These are phyloP conservation scores for Monilinia fructigena DNA, from an alignment of 2,329 filamentous ascomycete species.

Conservation along the genomic window DNA sequence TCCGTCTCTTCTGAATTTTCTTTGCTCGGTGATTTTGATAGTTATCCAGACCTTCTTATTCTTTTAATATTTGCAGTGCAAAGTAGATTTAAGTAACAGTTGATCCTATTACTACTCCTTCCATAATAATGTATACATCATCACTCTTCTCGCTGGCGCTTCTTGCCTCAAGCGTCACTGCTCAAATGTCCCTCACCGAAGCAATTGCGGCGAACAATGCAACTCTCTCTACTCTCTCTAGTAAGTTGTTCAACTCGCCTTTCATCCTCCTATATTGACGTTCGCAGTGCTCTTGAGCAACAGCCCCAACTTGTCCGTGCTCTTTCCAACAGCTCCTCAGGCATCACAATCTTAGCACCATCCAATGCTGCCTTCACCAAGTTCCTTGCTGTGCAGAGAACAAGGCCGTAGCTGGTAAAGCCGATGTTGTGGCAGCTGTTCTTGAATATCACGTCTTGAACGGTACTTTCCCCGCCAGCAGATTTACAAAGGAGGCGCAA, in stretches of 20 bases:
- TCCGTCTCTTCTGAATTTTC: neutral
- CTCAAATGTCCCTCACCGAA: conserved; percentile 12
- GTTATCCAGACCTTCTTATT: conserved; percentile 8
- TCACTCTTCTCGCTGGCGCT: conserved; percentile 10
- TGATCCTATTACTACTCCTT: conserved; percentile 18
- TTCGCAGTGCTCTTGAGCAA: conserved; percentile 18
- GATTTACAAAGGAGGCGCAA: conserved; percentile 41
- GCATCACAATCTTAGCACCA: conserved; percentile 40
- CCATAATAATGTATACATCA: conserved; percentile 21
- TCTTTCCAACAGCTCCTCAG: conserved; percentile 15
- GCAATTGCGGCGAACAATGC: conserved; percentile 4
- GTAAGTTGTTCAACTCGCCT: neutral
- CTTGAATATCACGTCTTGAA: conserved; percentile 42
- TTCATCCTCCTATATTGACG: neutral
- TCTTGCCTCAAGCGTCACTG: conserved; percentile 4
- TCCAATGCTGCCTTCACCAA: conserved; percentile 42
- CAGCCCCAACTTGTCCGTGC: conserved; percentile 14
- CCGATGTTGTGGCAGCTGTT: conserved; percentile 43
- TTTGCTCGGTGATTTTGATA: conserved; percentile 14
- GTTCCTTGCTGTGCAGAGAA: conserved; percentile 41
- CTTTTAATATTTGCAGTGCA: conserved; percentile 20
- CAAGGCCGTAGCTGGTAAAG: conserved; percentile 36
- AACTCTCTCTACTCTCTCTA: conserved; percentile 16
- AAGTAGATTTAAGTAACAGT: conserved; percentile 13
- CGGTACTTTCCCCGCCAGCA: conserved; percentile 36